Evolutionary conservation across 331 rosid genomes (phyloP).

Genomic region (Pyracantha coccinea): DNA sequence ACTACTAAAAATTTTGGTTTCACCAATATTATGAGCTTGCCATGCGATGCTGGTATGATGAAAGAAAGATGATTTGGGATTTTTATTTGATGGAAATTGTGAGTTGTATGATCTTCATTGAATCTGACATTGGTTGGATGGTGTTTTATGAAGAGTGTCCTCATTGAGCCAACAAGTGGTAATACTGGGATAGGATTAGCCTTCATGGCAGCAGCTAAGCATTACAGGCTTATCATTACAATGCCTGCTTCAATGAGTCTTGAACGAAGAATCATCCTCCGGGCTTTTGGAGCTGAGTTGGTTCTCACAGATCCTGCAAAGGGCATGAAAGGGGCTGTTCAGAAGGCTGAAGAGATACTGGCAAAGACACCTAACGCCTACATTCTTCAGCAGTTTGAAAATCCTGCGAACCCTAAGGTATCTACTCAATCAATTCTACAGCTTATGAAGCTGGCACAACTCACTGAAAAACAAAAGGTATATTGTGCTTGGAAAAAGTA

Average conservation of each 20-base stretch:
- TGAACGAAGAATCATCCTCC: slow-evolving; percentile 57
- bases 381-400: slow-evolving; percentile 61
- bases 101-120: slow-evolving; percentile 18
- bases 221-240: slow-evolving; percentile 46
- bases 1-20: neutral
- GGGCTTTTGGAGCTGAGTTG: slow-evolving; percentile 63
- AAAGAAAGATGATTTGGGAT: neutral
- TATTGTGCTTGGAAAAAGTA: slow-evolving; percentile 2
- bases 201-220: slow-evolving; percentile 62
- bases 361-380: slow-evolving; percentile 52
- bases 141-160: slow-evolving; percentile 35
- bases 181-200: slow-evolving; percentile 71
- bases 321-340: slow-evolving; percentile 57
- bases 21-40: neutral
- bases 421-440: neutral
- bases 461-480: neutral
- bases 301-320: slow-evolving; percentile 55
- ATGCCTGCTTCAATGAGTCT: slow-evolving; percentile 80
- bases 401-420: slow-evolving; percentile 78
- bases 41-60: neutral
- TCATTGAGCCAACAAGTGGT: slow-evolving; percentile 60
- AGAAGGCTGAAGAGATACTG: slow-evolving; percentile 61
- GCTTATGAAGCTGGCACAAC: neutral
- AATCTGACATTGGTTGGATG: slow-evolving; percentile 7
- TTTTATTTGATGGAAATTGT: slow-evolving; percentile 1